Percentiles rank a stretch among this genome's conserved stretches.
These are phyloP conservation scores for Lentithecium fluviatile DNA, from an alignment of 495 filamentous ascomycete species.

Conservation along the genomic window DNA sequence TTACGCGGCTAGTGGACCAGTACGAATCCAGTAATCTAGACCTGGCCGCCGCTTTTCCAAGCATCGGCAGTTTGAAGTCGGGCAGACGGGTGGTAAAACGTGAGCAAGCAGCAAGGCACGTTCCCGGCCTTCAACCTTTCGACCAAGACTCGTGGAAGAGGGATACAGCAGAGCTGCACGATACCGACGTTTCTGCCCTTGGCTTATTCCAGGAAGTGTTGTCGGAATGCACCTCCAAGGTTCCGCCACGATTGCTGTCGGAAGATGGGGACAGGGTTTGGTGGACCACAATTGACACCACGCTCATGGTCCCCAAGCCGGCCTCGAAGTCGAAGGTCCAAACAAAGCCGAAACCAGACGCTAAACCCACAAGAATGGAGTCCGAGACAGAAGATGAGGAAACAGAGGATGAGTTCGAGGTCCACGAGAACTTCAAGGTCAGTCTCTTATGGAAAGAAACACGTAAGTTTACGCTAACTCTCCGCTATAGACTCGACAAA, in stretches of 20 bases:
- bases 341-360: conserved; percentile 11
- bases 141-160: conserved; percentile 50
- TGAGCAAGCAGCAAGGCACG: conserved; percentile 50
- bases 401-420: conserved; percentile 40
- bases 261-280: conserved; percentile 27
- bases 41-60: conserved; percentile 67
- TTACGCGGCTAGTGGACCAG: conserved; percentile 73
- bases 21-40: conserved; percentile 68
- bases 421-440: conserved; percentile 24
- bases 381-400: conserved; percentile 41
- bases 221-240: conserved; percentile 42
- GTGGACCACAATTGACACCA: conserved; percentile 12
- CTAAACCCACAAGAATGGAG: conserved; percentile 16
- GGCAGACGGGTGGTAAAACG: conserved; percentile 45
- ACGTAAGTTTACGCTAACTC: background rate
- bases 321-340: conserved; percentile 35
- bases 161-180: conserved; percentile 36
- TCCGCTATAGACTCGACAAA: background rate
- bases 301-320: background rate
- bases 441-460: background rate
- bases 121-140: conserved; percentile 58
- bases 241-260: conserved; percentile 48
- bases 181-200: conserved; percentile 16
- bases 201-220: conserved; percentile 36
- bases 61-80: conserved; percentile 46